These are phyloP conservation scores for Mortierella sp. DNA, from an alignment of 371 early-diverging fungal genomes.

Conservation along the genomic window DNA sequence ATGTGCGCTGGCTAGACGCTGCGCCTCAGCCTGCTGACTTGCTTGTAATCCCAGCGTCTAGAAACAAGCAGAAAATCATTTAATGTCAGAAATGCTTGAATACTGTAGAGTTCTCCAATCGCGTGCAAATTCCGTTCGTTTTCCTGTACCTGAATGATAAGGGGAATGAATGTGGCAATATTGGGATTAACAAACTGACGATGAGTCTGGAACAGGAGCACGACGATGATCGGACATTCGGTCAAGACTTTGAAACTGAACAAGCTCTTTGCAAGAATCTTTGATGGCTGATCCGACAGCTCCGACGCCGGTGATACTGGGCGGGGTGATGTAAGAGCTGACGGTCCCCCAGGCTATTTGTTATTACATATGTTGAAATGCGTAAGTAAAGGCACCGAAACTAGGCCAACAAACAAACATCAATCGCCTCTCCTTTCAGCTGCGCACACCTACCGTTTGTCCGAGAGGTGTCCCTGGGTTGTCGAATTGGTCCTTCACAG, in stretches of 20 bases:
- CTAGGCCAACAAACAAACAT: too few relatives aligned
- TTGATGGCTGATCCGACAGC: conserved; percentile 62
- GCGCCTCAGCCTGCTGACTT: conserved; percentile 78
- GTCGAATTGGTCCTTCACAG: conserved; percentile 85
- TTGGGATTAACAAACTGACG: conserved; percentile 82
- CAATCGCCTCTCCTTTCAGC: too few relatives aligned
- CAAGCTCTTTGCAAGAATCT: conserved; percentile 78
- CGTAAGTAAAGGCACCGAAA: neutral
- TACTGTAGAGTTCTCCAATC: too few relatives aligned
- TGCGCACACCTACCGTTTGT: conserved; percentile 61
- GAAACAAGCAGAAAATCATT: neutral
- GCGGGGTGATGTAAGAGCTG: conserved; percentile 72
- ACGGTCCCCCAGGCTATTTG: conserved; percentile 68
- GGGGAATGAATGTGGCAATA: conserved; percentile 87
- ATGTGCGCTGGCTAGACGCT: conserved; percentile 72
- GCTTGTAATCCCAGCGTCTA: conserved; percentile 85
- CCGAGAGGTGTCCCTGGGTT: conserved; percentile 68
- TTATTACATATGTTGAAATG: too few relatives aligned
- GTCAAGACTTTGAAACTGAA: conserved; percentile 96
- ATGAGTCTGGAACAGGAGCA: conserved; percentile 90
- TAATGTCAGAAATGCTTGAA: too few relatives aligned
- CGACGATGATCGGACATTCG: conserved; percentile 98
- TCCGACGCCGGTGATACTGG: conserved; percentile 86
- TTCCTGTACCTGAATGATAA: conserved; percentile 80
- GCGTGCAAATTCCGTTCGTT: too few relatives aligned